Conservation (phyloP, 768 basidiomycete genomes). For the Dentipellis sp. region DNA sequence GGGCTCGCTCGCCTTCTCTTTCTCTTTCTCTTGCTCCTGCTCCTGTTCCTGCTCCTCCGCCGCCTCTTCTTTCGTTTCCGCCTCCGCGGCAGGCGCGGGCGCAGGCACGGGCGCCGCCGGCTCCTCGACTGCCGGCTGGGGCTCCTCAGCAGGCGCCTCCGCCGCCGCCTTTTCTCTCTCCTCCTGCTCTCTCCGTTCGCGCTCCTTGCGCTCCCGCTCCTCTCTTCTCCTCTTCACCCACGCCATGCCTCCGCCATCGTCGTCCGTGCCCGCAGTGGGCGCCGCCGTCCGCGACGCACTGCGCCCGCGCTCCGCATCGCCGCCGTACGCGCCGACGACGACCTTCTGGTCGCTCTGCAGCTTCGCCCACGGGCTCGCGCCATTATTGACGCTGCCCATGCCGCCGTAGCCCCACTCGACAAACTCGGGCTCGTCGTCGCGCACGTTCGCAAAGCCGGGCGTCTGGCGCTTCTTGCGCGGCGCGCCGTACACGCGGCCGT, state of each 20-base stretch:
- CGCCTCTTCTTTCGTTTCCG: too few relatives aligned
- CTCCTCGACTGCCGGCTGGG: background rate
- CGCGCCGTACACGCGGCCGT: slow-evolving; percentile 72
- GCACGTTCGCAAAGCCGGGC: slow-evolving; percentile 36
- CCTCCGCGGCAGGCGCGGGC: background rate
- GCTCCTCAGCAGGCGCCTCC: slow-evolving; percentile 17
- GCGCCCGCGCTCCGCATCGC: background rate
- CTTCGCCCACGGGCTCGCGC: slow-evolving; percentile 15
- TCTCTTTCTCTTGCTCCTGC: background rate
- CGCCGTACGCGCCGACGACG: slow-evolving; percentile 4
- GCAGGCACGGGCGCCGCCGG: background rate
- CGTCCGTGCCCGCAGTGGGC: slow-evolving; percentile 33
- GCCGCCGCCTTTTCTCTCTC: slow-evolving; percentile 23
- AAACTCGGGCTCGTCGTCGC: slow-evolving; percentile 62
- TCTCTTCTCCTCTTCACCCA: slow-evolving; percentile 65
- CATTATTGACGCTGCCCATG: slow-evolving; percentile 46
- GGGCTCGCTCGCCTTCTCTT: background rate
- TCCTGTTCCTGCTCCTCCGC: background rate
- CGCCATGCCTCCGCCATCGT: slow-evolving; percentile 79
- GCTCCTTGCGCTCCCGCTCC: slow-evolving; percentile 41
- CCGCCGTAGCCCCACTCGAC: slow-evolving; percentile 88
- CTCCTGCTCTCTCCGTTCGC: slow-evolving; percentile 37
- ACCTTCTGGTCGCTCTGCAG: slow-evolving; percentile 13
- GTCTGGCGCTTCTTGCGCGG: background rate
- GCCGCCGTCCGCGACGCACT: background rate